A percentile compares a stretch with the other conserved stretches of the same genome.
Conservation (phyloP, 306 rosid species). For the Citrullus amarus region DNA sequence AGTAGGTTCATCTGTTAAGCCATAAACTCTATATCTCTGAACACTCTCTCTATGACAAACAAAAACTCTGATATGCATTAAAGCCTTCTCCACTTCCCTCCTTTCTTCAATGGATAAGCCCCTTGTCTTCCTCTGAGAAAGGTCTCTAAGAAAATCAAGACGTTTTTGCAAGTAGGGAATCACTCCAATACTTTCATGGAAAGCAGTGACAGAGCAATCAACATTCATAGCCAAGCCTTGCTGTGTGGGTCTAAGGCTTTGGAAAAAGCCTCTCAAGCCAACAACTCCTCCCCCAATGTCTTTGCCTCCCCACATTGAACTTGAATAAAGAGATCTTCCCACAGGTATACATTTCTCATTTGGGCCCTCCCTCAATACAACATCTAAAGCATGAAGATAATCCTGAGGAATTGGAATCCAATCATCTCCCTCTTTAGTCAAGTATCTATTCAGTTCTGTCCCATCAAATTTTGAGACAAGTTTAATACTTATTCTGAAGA, state of each 20-base stretch:
- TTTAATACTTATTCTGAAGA: conserved; percentile 59
- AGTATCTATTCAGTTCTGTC: conserved; percentile 50
- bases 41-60: conserved; percentile 96
- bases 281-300: conserved; percentile 93
- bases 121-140: conserved; percentile 58
- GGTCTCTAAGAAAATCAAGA: conserved; percentile 67
- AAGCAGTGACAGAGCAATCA: conserved; percentile 89
- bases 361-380: conserved; percentile 74
- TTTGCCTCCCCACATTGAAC: conserved; percentile 68
- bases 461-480: conserved; percentile 78
- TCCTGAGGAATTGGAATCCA: conserved; percentile 95
- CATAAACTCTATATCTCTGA: conserved; percentile 79
- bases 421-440: conserved; percentile 67
- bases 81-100: conserved; percentile 76
- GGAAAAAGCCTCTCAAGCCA: conserved; percentile 95
- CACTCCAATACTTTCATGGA: conserved; percentile 92
- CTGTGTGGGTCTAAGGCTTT: conserved; percentile 92
- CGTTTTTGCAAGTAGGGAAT: conserved; percentile 84
- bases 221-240: conserved; percentile 94
- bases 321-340: conserved; percentile 80
- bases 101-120: conserved; percentile 48
- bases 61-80: conserved; percentile 80
- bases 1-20: conserved; percentile 83
- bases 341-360: conserved; percentile 69
- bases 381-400: conserved; percentile 94